Evolutionary conservation across 164 flowering plant species (phyloP), one percentile per base, ranked within the genome.

Genomic region (Liquidambar formosana): DNA sequence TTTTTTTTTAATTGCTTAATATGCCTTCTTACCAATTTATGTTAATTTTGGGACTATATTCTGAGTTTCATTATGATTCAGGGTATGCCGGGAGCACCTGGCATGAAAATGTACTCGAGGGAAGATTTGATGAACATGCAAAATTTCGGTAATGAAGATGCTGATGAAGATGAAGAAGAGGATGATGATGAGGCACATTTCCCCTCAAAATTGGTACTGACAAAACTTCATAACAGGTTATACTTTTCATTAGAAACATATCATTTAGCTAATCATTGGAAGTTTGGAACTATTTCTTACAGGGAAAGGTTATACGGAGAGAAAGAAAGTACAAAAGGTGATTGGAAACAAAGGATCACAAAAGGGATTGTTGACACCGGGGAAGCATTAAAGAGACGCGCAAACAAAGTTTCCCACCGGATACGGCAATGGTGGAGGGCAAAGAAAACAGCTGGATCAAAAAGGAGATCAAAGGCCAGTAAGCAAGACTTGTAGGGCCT

Each of bases 21-120:
- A 27, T 5, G 19, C 10, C 10, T 5, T 49, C 15, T n/a, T 38
- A 43, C 28, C 33, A n/a, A 41, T 45, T 13, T 56, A 11, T 44
- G 52, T 28, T 41, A 23, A 15, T 8, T 57, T 51, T 59, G 69
- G 53, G 22, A 60, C 13, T 56, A 16, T 13, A 51, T 54, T 41
- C 3, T 62, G 21, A 11, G 21, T 57, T 70, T 22, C 0, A 25
- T 28, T 56, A 15, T 74, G 18, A 51, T 56, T 64, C 80, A 94
- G 97, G 99, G 91, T 64, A 84, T 95, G 85, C 97, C 99, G 1
- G 99, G 99, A 81, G 97, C 97, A 60, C 98, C 97, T 2, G 66
- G 75, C 73, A 95, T 93, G 97, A 87, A 93, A 78, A 91, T 95
- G 97, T 91, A 88, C 70, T 93, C 97, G 0, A 85, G 89, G 78